phyloP scores from a whole-genome alignment of 177 flowering plant species.

The Tripterygium wilfordii region DNA sequence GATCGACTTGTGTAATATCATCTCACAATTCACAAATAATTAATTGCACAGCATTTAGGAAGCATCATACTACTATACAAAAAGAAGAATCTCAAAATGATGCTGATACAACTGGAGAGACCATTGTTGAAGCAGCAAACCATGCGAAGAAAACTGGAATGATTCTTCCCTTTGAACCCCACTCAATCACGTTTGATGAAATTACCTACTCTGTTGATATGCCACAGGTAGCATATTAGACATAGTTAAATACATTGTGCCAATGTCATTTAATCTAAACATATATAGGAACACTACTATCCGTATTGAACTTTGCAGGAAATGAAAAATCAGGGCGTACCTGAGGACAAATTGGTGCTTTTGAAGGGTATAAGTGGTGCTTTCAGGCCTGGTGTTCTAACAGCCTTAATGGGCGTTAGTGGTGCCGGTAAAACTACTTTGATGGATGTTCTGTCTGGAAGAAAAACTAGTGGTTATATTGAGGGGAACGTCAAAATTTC shows the following conservation, averaged over 20 bases:
- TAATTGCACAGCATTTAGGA: slow-evolving; percentile 25
- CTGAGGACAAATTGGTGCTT: slow-evolving; percentile 31
- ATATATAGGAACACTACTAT: no score
- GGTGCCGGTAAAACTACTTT: slow-evolving; percentile 53
- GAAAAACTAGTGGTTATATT: slow-evolving; percentile 57
- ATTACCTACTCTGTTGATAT: slow-evolving; percentile 42
- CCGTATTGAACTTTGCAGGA: no score
- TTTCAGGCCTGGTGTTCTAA: slow-evolving; percentile 42
- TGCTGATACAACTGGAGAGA: not conserved
- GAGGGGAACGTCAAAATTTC: slow-evolving; percentile 39
- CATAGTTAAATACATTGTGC: no score
- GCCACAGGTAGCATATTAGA: slow-evolving; percentile 50
- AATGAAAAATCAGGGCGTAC: slow-evolving; percentile 36
- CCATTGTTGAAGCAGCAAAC: slow-evolving; percentile 3
- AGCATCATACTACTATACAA: slow-evolving; percentile 14
- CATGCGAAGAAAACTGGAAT: slow-evolving; percentile 29
- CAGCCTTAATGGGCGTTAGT: slow-evolving; percentile 50
- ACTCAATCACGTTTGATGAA: slow-evolving; percentile 37
- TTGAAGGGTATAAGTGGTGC: slow-evolving; percentile 37
- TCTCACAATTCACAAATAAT: no score
- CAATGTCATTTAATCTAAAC: no score
- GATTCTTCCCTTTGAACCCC: slow-evolving; percentile 46
- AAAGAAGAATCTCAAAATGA: not conserved
- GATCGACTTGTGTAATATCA: not conserved
- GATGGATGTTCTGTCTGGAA: slow-evolving; percentile 51